These are phyloP conservation scores for Papiliotrema terrestris DNA, from an alignment of 1,284 basidiomycete species.

Conservation along the genomic window DNA sequence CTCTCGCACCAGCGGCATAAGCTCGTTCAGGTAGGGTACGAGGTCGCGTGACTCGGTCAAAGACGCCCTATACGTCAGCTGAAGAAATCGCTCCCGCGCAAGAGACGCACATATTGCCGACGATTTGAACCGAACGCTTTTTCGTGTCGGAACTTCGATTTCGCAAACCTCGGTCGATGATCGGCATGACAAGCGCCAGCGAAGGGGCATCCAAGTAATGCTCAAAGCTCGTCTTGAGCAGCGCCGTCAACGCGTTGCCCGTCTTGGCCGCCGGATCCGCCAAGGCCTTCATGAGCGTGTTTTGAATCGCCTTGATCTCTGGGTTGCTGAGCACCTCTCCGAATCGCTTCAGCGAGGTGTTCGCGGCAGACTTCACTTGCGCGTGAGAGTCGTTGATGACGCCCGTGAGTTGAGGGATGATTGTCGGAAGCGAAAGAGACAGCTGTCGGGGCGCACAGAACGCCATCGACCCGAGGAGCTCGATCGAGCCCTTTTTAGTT, in stretches of 20 bases:
- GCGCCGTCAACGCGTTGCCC: slow-evolving; percentile 70
- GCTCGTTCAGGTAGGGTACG: slow-evolving; percentile 84
- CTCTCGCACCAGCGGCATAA: slow-evolving; percentile 86
- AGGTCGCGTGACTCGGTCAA: slow-evolving; percentile 95
- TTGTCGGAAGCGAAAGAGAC: slow-evolving; percentile 90
- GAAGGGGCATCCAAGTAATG: slow-evolving; percentile 99
- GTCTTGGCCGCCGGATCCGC: slow-evolving; percentile 91
- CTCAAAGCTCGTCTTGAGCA: slow-evolving; percentile 93
- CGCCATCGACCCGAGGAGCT: slow-evolving; percentile 95
- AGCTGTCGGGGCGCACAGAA: slow-evolving; percentile 96
- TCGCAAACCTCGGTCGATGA: slow-evolving; percentile 87
- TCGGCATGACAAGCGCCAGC: slow-evolving; percentile 91
- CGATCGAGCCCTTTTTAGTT: slow-evolving; percentile 95
- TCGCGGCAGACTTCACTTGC: slow-evolving; percentile 90
- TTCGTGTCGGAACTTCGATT: slow-evolving; percentile 92
- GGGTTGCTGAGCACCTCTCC: slow-evolving; percentile 94
- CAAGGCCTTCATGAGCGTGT: slow-evolving; percentile 89
- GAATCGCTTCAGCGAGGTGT: slow-evolving; percentile 94
- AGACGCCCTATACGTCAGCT: slow-evolving; percentile 56
- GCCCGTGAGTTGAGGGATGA: slow-evolving; percentile 90
- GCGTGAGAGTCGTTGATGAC: slow-evolving; percentile 97
- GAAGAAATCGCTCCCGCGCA: not conserved
- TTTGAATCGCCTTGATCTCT: slow-evolving; percentile 89
- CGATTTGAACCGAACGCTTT: slow-evolving; percentile 93
- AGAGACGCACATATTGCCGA: slow-evolving; percentile 70